These are phyloP conservation scores for Epichloe scottii DNA, from an alignment of 2,329 filamentous ascomycete genomes.

Conservation along the genomic window DNA sequence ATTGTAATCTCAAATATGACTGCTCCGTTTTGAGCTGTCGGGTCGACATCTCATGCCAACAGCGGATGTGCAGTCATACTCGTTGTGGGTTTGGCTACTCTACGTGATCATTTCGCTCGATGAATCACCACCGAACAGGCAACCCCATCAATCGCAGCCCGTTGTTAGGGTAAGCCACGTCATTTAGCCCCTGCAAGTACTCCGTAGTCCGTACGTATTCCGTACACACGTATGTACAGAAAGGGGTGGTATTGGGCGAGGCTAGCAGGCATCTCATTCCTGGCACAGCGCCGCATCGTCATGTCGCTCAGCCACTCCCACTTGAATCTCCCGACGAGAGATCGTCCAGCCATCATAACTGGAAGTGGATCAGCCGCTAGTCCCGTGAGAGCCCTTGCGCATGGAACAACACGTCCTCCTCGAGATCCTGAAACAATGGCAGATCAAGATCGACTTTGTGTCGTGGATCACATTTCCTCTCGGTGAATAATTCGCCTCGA, in stretches of 20 bases:
- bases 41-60: too few relatives aligned
- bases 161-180: too few relatives aligned
- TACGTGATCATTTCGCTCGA: too few relatives aligned
- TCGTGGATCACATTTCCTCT: neutral
- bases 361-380: neutral
- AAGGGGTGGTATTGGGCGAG: neutral
- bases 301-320: neutral
- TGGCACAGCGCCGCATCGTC: neutral
- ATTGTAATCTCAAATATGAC: neutral
- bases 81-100: too few relatives aligned
- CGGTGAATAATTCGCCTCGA: neutral
- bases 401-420: neutral
- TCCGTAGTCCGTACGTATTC: too few relatives aligned
- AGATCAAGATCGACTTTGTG: slow-evolving; percentile 12
- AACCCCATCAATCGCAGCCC: too few relatives aligned
- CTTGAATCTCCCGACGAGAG: neutral
- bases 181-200: too few relatives aligned
- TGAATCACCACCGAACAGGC: too few relatives aligned
- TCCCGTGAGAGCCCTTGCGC: neutral
- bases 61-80: too few relatives aligned
- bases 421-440: slow-evolving; percentile 11
- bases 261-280: neutral
- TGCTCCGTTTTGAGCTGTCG: too few relatives aligned
- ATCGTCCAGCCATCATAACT: neutral
- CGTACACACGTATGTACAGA: too few relatives aligned